Evolutionary conservation across 768 basidiomycete species (phyloP).

Genomic region (Gymnopilus junonius): DNA sequence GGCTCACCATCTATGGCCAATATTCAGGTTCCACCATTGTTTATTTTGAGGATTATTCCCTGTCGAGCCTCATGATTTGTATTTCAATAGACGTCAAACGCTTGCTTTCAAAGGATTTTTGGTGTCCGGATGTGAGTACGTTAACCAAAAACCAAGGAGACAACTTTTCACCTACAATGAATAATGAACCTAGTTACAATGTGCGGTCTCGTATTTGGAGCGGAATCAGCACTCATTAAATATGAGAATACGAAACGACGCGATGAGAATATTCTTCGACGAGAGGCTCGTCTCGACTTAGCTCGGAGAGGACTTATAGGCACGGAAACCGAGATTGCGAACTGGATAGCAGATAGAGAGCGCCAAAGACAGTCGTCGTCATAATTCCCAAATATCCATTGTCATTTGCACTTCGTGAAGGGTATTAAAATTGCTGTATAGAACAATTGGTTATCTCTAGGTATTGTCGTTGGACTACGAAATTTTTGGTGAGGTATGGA

Average conservation of each 20-base stretch:
- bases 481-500: not conserved
- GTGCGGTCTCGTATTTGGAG: slow-evolving; percentile 74
- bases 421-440: slow-evolving; percentile 7
- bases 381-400: not conserved
- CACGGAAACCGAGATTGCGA: slow-evolving; percentile 83
- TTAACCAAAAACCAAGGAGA: not conserved
- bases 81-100: slow-evolving; percentile 66
- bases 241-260: slow-evolving; percentile 70
- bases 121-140: slow-evolving; percentile 65
- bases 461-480: not conserved
- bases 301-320: slow-evolving; percentile 74
- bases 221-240: slow-evolving; percentile 74
- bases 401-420: not conserved
- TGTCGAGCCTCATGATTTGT: not conserved
- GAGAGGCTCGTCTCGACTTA: slow-evolving; percentile 76
- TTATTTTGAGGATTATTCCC: not conserved
- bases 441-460: slow-evolving; percentile 7
- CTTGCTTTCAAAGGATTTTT: slow-evolving; percentile 83
- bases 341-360: slow-evolving; percentile 62
- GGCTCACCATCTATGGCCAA: slow-evolving; percentile 72
- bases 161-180: not conserved
- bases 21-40: slow-evolving; percentile 57
- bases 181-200: slow-evolving; percentile 56
- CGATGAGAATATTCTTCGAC: slow-evolving; percentile 71
- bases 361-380: slow-evolving; percentile 5